A percentile compares a stretch with the other conserved stretches of the same genome.
Evolutionary conservation across 306 rosid species (phyloP).

Genomic region (Clitoria ternatea): DNA sequence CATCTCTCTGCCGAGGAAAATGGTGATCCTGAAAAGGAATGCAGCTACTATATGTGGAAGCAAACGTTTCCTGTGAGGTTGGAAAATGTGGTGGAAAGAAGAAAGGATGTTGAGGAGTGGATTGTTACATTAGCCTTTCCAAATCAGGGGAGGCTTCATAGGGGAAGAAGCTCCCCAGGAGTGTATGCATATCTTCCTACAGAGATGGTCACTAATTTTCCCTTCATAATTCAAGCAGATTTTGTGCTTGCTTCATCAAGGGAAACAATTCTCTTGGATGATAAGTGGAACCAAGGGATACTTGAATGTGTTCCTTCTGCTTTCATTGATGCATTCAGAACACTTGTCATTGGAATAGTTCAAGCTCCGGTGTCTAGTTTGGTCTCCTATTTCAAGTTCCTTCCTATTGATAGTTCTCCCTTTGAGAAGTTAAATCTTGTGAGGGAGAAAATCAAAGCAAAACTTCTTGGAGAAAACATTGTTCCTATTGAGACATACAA

Average conservation of each 20-base stretch:
- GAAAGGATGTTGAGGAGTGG: constrained; percentile 58
- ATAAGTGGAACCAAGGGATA: constrained; percentile 78
- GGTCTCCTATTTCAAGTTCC: constrained; percentile 42
- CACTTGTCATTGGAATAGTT: constrained; percentile 34
- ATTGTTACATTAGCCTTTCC: constrained; percentile 67
- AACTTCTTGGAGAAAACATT: constrained; percentile 39
- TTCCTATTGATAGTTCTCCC: constrained; percentile 43
- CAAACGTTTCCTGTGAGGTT: constrained; percentile 57
- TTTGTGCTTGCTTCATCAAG: constrained; percentile 73
- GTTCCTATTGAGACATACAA: constrained; percentile 54
- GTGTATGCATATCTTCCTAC: constrained; percentile 74
- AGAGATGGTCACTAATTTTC: constrained; percentile 63
- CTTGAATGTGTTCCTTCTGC: constrained; percentile 60
- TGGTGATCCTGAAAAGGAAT: constrained; percentile 23
- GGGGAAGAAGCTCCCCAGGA: constrained; percentile 50
- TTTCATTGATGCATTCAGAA: constrained; percentile 53
- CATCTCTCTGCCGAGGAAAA: constrained; percentile 45
- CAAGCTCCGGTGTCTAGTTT: constrained; percentile 50
- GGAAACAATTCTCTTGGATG: constrained; percentile 59
- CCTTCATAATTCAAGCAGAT: constrained; percentile 76
- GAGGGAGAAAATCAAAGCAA: constrained; percentile 45
- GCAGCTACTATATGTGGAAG: constrained; percentile 64
- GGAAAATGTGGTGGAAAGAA: constrained; percentile 46
- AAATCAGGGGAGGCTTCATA: constrained; percentile 37
- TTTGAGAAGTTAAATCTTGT: constrained; percentile 41